Evolutionary conservation across 352 stramenopile species (phyloP).

Genomic region (Phytophthora uliginosa): DNA sequence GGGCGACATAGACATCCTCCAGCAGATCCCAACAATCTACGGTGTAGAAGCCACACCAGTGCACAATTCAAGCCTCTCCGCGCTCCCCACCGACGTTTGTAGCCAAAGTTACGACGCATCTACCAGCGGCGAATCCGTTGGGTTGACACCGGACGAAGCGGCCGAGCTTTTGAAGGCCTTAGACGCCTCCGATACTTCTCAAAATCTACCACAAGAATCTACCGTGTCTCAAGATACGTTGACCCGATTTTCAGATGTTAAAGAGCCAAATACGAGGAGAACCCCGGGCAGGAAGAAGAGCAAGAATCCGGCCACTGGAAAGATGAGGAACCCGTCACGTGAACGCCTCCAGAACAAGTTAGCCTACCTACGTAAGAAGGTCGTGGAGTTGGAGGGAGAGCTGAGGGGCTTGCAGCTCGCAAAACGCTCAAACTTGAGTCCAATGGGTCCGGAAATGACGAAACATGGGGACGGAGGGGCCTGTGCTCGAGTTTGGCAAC

Average conservation of each 20-base stretch:
- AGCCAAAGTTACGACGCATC: constrained; percentile 25
- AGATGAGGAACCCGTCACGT: constrained; percentile 55
- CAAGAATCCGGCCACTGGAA: constrained; percentile 21
- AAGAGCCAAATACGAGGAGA: constrained; percentile 9
- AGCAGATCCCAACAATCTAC: neutral
- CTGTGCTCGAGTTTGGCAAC: constrained; percentile 50
- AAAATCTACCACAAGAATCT: constrained; percentile 4
- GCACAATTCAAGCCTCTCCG: constrained; percentile 5
- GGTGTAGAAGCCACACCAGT: neutral
- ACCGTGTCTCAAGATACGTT: neutral
- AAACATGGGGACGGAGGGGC: constrained; percentile 26
- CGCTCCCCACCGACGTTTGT: constrained; percentile 4
- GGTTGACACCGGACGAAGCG: constrained; percentile 44
- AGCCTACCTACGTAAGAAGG: constrained; percentile 48
- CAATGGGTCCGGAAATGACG: neutral
- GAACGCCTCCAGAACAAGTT: constrained; percentile 64
- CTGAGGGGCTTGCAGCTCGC: constrained; percentile 37
- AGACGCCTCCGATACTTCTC: constrained; percentile 23
- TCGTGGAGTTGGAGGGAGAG: constrained; percentile 54
- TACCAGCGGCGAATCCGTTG: constrained; percentile 2
- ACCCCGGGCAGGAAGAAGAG: constrained; percentile 30
- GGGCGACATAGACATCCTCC: constrained; percentile 2
- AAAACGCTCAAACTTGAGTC: constrained; percentile 2
- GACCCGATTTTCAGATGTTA: neutral
- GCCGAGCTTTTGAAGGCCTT: constrained; percentile 41